These are phyloP conservation scores for Vanrija sp. DNA, from an alignment of 1,284 basidiomycete genomes.

Conservation along the genomic window DNA sequence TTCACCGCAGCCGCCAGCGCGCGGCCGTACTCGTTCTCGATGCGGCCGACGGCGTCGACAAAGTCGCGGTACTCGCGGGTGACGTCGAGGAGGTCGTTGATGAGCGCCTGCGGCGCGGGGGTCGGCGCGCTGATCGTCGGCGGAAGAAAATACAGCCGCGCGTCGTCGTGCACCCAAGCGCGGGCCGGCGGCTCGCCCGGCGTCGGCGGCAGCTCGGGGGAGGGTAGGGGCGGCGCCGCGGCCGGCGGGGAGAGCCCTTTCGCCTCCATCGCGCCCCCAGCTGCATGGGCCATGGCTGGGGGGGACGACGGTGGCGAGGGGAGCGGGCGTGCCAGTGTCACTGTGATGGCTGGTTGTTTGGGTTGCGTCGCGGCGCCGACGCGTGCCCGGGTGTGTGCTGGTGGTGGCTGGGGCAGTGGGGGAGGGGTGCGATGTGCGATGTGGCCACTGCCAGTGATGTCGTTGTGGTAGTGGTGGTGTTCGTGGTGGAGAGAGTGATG, in stretches of 20 bases:
- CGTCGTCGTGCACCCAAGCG: constrained; percentile 12
- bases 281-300: neutral
- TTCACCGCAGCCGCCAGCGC: constrained; percentile 13
- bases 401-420: too few relatives aligned
- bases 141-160: constrained; percentile 17
- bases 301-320: neutral
- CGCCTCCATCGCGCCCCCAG: neutral
- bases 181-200: neutral
- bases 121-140: neutral
- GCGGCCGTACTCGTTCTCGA: constrained; percentile 19
- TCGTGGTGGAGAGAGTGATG: neutral
- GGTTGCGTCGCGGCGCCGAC: too few relatives aligned
- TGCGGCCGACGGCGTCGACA: constrained; percentile 16
- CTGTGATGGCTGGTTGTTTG: too few relatives aligned
- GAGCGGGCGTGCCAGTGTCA: too few relatives aligned
- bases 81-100: constrained; percentile 18
- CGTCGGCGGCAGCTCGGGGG: neutral
- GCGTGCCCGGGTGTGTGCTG: too few relatives aligned
- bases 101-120: constrained; percentile 5
- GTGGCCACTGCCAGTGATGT: too few relatives aligned
- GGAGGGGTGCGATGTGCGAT: too few relatives aligned
- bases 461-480: neutral
- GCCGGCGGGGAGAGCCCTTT: neutral
- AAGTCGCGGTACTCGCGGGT: constrained; percentile 22
- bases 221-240: neutral